Base-by-base conservation (phyloP, 805 yeast species). In the Wickerhamomyces ciferrii region DNA sequence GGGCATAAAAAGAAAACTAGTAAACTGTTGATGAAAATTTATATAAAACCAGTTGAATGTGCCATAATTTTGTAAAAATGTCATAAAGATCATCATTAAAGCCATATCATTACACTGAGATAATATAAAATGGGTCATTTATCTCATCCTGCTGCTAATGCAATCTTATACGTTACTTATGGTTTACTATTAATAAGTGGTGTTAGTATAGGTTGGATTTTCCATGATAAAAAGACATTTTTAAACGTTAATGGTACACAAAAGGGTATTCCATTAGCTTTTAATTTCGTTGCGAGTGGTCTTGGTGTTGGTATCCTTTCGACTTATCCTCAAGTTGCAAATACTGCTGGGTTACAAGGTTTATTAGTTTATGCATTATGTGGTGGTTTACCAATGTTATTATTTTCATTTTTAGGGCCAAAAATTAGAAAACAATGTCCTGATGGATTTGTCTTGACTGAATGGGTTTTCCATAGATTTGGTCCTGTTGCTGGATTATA, bases 201-300 rank as follows among this genome's bases (percentile, higher is more conserved):
- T 5, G 60, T 79, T 1, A 69, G 60, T 4, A 71, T 81, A 15
- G 96, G 96, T 0, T 84, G 75, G 69, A 75, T 65, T 51, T 72
- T 74, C 34, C 70, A 75, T 43, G 71, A 74, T 38, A 68, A 71
- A 39, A 71, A 74, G 37, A 75, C 81, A 6, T 91, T 87, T 59
- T 66, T 90, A 45, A 75, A 90, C 2, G 83, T 91, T 3, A 87
- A 90, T 66, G 84, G 94, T 13, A 81, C 96, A 1, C 91, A 87
- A 56, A 73, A 73, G 39, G 95, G 89, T 31, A 37, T 88, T 15
- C 96, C 96, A 1, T 69, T 91, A 55, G 86, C 96, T 2, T 71
- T 91, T 49, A 91, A 91, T 63, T 91, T 91, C 62, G 80, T 91
- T 45, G 97, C 97, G 43, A 83, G 95, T 54, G 96, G 96, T 78